Percentiles rank a stretch among this genome's conserved stretches.
These are phyloP conservation scores for Zizania latifolia DNA, from an alignment of 176 grass and related monocot species.

Conservation along the genomic window DNA sequence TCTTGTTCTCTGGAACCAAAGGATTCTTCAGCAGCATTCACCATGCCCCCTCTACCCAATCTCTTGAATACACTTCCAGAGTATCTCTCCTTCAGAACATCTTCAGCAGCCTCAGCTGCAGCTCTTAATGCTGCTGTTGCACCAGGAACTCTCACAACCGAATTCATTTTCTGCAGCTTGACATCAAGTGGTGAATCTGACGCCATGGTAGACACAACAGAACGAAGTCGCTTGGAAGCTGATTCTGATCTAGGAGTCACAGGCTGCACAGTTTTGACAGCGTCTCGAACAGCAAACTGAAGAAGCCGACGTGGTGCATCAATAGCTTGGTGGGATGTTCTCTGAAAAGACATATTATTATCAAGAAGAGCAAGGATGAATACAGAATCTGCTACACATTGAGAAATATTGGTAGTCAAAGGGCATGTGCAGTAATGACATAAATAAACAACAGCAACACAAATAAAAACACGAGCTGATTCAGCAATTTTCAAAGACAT, in stretches of 20 bases:
- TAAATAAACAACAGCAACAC: not conserved
- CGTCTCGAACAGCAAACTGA: conserved; percentile 97
- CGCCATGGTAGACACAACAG: conserved; percentile 57
- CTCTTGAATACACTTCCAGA: conserved; percentile 66
- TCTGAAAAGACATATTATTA: conserved; percentile 26
- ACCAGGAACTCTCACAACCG: conserved; percentile 46
- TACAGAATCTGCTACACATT: not conserved
- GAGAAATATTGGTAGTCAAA: not conserved
- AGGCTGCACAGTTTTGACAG: conserved; percentile 64
- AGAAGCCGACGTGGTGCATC: conserved; percentile 80
- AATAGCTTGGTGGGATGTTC: conserved; percentile 31
- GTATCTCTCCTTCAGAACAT: conserved; percentile 43
- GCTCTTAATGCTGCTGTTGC: conserved; percentile 48
- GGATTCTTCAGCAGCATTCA: conserved; percentile 21
- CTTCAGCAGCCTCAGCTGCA: conserved; percentile 63
- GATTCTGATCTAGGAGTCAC: conserved; percentile 38
- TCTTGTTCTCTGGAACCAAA: conserved; percentile 24
- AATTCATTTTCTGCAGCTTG: conserved; percentile 34
- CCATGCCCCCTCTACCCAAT: conserved; percentile 41
- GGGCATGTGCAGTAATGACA: not conserved
- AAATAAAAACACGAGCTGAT: not conserved
- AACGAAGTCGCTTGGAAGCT: conserved; percentile 62
- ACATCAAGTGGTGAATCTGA: conserved; percentile 42
- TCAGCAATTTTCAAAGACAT: not conserved
- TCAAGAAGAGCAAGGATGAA: not conserved